These are phyloP conservation scores for Rhizophora apiculata DNA, from an alignment of 345 rosid genomes.

Conservation along the genomic window DNA sequence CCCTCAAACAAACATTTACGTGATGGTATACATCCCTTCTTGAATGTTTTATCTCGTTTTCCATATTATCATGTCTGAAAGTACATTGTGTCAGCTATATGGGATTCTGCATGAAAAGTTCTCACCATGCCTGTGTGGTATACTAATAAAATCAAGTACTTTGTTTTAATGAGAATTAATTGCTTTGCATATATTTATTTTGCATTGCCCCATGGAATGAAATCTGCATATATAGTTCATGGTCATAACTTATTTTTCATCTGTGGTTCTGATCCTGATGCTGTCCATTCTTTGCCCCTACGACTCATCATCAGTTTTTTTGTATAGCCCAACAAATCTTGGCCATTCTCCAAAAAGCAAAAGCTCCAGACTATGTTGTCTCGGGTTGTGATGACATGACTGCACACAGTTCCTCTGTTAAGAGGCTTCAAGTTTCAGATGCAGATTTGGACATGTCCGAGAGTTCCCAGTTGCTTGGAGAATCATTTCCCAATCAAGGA, in stretches of 20 bases:
- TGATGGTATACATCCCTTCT: slow-evolving; percentile 45
- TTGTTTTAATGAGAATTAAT: neutral
- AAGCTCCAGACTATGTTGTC: slow-evolving; percentile 16
- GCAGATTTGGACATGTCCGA: slow-evolving; percentile 11
- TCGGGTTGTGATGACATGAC: slow-evolving; percentile 19
- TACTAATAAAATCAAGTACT: neutral
- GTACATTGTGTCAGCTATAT: neutral
- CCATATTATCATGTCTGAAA: neutral
- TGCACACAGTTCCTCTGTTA: slow-evolving; percentile 19
- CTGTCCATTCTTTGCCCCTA: neutral
- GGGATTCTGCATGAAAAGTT: neutral
- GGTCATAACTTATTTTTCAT: neutral
- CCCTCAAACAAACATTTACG: slow-evolving; percentile 44
- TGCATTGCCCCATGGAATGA: neutral
- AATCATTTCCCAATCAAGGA: slow-evolving; percentile 20
- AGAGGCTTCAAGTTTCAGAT: slow-evolving; percentile 32
- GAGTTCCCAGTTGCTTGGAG: neutral
- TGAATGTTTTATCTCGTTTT: neutral
- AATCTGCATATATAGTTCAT: neutral
- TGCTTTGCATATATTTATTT: neutral
- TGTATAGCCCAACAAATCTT: slow-evolving; percentile 60
- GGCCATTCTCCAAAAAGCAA: slow-evolving; percentile 59
- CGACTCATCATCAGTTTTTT: slow-evolving; percentile 10
- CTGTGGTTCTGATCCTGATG: neutral
- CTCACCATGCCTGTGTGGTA: neutral